phyloP scores from a whole-genome alignment of 2,329 filamentous ascomycete genomes.

The Pseudopyricularia cyperi region DNA sequence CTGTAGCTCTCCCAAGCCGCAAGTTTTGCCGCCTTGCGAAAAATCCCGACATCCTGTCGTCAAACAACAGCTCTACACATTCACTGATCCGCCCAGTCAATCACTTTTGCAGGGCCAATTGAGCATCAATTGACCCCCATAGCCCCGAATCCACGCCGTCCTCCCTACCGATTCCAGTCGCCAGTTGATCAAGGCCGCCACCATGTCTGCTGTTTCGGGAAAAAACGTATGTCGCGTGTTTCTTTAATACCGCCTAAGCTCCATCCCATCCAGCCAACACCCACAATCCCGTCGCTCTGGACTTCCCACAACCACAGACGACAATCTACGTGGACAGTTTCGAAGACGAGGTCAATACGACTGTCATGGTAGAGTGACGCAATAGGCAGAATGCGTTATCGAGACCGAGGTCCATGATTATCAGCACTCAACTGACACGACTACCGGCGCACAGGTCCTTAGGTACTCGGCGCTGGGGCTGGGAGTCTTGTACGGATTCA shows the following conservation, averaged over 20 bases:
- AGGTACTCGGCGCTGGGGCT: conserved; percentile 89
- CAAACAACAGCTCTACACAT: neutral
- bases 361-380: neutral
- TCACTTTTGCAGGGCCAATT: conserved; percentile 7
- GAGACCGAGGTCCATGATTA: neutral
- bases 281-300: neutral
- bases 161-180: conserved; percentile 23
- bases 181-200: conserved; percentile 27
- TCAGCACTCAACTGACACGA: neutral
- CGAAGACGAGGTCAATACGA: too few relatives aligned
- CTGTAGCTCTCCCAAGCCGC: conserved; percentile 2
- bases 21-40: conserved; percentile 3
- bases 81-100: neutral
- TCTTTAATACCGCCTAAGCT: neutral
- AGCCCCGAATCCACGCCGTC: conserved; percentile 17
- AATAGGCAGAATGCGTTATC: neutral
- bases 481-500: conserved; percentile 91
- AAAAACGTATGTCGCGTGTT: conserved; percentile 44
- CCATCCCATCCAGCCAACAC: neutral
- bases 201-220: conserved; percentile 54
- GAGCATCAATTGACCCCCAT: conserved; percentile 9
- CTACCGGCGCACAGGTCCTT: conserved; percentile 56
- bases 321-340: too few relatives aligned
- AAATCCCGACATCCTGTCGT: conserved; percentile 2
- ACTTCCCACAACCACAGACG: neutral